phyloP scores from a whole-genome alignment of 331 rosid species.

The Arachis monticola region DNA sequence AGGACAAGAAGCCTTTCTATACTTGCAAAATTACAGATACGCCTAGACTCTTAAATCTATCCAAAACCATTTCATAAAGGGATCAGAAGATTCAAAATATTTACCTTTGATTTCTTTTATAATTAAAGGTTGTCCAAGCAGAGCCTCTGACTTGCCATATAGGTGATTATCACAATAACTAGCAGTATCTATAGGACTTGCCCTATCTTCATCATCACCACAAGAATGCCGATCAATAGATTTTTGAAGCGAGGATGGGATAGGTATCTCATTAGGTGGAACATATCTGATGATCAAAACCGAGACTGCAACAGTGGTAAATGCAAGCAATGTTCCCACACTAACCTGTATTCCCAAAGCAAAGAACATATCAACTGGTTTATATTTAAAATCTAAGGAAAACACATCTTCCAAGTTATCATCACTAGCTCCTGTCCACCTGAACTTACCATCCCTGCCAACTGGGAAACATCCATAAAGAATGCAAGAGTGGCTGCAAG shows the following conservation, averaged over 20 bases:
- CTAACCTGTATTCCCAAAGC: constrained; percentile 58
- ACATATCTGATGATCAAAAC: constrained; percentile 80
- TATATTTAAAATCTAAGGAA: constrained; percentile 22
- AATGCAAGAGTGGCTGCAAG: constrained; percentile 71
- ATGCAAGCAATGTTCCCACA: constrained; percentile 76
- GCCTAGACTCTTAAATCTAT: constrained; percentile 5
- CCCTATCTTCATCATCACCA: constrained; percentile 27
- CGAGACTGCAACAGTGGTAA: constrained; percentile 68
- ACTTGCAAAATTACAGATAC: constrained; percentile 1
- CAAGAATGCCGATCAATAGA: constrained; percentile 45
- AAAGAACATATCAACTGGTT: constrained; percentile 8
- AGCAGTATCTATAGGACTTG: constrained; percentile 35
- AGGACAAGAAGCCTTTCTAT: constrained; percentile 8
- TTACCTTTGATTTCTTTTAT: constrained; percentile 57
- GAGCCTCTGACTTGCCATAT: constrained; percentile 43
- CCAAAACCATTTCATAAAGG: constrained; percentile 4
- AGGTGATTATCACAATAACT: constrained; percentile 36
- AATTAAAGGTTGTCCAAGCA: constrained; percentile 59
- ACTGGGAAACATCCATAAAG: constrained; percentile 78
- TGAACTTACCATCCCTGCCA: constrained; percentile 76
- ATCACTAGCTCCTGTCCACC: constrained; percentile 27
- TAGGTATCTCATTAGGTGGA: constrained; percentile 71
- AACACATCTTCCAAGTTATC: constrained; percentile 2
- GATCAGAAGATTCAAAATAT: constrained; percentile 19
- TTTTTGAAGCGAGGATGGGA: constrained; percentile 57